Base-by-base conservation (phyloP, 78 protist genomes). In the Dictyostelium capitatum region DNA sequence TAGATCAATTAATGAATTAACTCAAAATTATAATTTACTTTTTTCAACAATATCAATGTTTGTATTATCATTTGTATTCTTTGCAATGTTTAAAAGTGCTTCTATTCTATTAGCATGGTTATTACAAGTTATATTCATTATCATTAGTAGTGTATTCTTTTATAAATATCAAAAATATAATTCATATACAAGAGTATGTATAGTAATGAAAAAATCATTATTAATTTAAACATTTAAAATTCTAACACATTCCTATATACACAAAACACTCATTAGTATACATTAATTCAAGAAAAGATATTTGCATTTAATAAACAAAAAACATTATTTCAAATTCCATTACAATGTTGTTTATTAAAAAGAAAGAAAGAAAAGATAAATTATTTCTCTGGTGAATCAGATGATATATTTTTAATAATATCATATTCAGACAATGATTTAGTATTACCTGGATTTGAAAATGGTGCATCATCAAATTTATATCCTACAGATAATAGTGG, bases 121-220 rank as follows among this genome's bases (percentile, higher is more conserved):
- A 12, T 67, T 67, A 15, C 23, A 32, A 6, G 75, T 67, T 67
- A 67, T 30, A 8, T 67, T 67, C 37, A 28, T 67, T 3, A 32
- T 67, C 7, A 32, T 67, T 4, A 32, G 50, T 32, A 15, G 28
- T 67, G 14, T 32, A 20, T 67, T 67, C 32, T 67, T 67, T 67
- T 67, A 67, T 15, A 67, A 32, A 67, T 67, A 67, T 67, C 75
- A 67, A 32, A 67, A 67, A 12, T 67, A 67, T 32, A 67, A 67
- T 67, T 67, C 75, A 15, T 67, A 30, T 67, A 30, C 75, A 32
- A 67, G 75, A 32, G 75, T 67, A 67, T 12, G 28, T 32, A 32
- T 32, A 51, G 10, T 51, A 14, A 9, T 48, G 5, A 5, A 48
- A 9, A 48, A 9, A 9, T 48, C 8, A 9, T 48, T 48, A 48